phyloP scores from a whole-genome alignment of 202 grass and related monocot species.

The Digitaria exilis region DNA sequence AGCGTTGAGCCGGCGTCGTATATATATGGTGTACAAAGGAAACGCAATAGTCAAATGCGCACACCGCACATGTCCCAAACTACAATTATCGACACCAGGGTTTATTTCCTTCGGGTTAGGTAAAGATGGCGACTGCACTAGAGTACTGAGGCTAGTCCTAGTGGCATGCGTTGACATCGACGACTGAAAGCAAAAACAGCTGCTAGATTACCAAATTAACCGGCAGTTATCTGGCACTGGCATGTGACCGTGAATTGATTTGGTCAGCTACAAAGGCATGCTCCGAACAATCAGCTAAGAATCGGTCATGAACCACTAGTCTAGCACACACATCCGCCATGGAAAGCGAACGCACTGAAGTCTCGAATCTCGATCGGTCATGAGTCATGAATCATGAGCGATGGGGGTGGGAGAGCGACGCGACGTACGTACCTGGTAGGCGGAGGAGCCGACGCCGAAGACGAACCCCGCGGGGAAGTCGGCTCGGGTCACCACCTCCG shows the following conservation, averaged over 20 bases:
- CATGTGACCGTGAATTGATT: not conserved
- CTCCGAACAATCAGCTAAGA: not conserved
- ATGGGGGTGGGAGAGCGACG: not conserved
- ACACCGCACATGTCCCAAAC: too few relatives aligned
- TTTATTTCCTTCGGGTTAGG: too few relatives aligned
- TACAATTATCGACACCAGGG: too few relatives aligned
- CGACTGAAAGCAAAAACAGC: too few relatives aligned
- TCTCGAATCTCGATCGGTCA: not conserved
- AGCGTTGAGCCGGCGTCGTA: too few relatives aligned
- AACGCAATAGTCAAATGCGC: too few relatives aligned
- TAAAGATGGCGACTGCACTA: too few relatives aligned
- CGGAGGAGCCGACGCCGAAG: constrained; percentile 77
- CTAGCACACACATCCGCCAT: not conserved
- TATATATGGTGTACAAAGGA: too few relatives aligned
- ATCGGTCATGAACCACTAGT: not conserved
- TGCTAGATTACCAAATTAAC: too few relatives aligned
- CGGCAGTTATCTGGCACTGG: too few relatives aligned
- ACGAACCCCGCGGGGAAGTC: constrained; percentile 77
- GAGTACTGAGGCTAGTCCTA: too few relatives aligned
- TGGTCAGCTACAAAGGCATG: not conserved
- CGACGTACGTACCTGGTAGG: constrained; percentile 75
- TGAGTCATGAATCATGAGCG: not conserved
- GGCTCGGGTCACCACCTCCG: constrained; percentile 45
- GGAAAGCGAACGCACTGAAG: not conserved
- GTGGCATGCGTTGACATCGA: too few relatives aligned